Conservation (phyloP, 306 rosid species). For the Dryas drummondii region DNA sequence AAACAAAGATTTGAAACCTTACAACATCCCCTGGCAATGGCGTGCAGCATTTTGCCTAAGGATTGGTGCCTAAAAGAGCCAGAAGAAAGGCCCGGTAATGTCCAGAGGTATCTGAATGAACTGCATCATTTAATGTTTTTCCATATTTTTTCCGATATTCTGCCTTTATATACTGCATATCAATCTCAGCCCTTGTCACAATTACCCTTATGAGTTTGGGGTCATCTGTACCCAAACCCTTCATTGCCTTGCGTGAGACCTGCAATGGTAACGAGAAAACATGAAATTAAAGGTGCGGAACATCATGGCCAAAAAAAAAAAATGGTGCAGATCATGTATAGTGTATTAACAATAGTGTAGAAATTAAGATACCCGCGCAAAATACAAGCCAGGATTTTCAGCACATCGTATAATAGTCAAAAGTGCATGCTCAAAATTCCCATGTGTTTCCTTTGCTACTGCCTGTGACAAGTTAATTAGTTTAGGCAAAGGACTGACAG, state of each 20-base stretch:
- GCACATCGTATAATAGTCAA: constrained; percentile 58
- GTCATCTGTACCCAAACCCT: constrained; percentile 79
- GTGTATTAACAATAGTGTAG: no score
- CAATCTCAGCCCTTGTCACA: constrained; percentile 68
- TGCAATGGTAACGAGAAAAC: constrained; percentile 10
- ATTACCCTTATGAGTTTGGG: constrained; percentile 51
- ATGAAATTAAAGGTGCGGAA: no score
- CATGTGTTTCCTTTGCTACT: constrained; percentile 67
- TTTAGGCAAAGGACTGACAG: no score
- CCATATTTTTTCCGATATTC: constrained; percentile 60
- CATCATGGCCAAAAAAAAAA: no score
- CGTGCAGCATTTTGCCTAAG: constrained; percentile 1
- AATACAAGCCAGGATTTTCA: constrained; percentile 61
- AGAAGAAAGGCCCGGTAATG: constrained; percentile 69
- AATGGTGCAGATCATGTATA: neutral
- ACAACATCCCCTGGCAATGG: no score
- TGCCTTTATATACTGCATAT: constrained; percentile 67
- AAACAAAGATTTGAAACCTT: no score
- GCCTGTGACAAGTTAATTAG: constrained; percentile 40
- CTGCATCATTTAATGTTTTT: constrained; percentile 65
- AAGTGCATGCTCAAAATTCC: constrained; percentile 58
- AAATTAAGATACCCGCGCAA: constrained; percentile 59
- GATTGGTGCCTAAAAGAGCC: constrained; percentile 57
- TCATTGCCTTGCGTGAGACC: constrained; percentile 70
- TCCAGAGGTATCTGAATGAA: constrained; percentile 79